A percentile compares a stretch with the other conserved stretches of the same genome.
phyloP scores from a whole-genome alignment of 768 basidiomycete genomes.

The Saitozyma sp. region DNA sequence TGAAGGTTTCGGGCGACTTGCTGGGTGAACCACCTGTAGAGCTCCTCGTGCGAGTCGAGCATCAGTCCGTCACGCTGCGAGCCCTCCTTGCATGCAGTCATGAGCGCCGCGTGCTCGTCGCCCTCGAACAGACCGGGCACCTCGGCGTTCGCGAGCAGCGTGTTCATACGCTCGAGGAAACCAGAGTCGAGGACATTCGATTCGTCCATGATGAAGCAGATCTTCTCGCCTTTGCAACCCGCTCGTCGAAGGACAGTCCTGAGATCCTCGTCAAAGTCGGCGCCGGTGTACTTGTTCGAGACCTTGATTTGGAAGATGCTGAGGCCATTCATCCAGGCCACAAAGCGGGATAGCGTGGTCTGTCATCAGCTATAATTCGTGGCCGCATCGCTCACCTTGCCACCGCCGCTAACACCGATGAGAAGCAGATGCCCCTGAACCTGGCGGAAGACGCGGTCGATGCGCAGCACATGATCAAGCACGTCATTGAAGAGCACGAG shows the following conservation, averaged over 20 bases:
- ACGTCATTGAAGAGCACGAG: constrained; percentile 98
- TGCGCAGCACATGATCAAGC: constrained; percentile 93
- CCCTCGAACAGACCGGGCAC: constrained; percentile 99
- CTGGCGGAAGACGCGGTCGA: constrained; percentile 98
- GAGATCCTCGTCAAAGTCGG: constrained; percentile 97
- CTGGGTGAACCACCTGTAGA: constrained; percentile 97
- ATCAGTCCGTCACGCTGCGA: constrained; percentile 98
- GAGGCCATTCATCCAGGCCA: constrained; percentile 99
- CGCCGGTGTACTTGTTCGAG: constrained; percentile 97
- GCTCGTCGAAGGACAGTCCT: constrained; percentile 90
- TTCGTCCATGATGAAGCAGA: constrained; percentile 99
- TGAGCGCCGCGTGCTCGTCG: constrained; percentile 95
- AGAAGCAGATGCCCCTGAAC: constrained; percentile 93
- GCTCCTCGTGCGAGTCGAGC: constrained; percentile 95
- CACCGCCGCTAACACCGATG: constrained; percentile 96
- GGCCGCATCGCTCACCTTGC: constrained; percentile 67
- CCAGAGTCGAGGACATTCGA: constrained; percentile 99
- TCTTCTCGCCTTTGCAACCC: constrained; percentile 98
- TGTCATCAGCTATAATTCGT: constrained; percentile 49
- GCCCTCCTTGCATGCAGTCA: constrained; percentile 99
- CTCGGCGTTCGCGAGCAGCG: constrained; percentile 97
- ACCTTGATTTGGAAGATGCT: constrained; percentile 99
- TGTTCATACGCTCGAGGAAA: constrained; percentile 99
- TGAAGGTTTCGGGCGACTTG: constrained; percentile 98
- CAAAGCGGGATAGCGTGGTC: constrained; percentile 97